Evolutionary conservation across 805 yeast species (phyloP), one percentile per base, ranked within the genome.

Genomic region (Blastobotrys terrestris): DNA sequence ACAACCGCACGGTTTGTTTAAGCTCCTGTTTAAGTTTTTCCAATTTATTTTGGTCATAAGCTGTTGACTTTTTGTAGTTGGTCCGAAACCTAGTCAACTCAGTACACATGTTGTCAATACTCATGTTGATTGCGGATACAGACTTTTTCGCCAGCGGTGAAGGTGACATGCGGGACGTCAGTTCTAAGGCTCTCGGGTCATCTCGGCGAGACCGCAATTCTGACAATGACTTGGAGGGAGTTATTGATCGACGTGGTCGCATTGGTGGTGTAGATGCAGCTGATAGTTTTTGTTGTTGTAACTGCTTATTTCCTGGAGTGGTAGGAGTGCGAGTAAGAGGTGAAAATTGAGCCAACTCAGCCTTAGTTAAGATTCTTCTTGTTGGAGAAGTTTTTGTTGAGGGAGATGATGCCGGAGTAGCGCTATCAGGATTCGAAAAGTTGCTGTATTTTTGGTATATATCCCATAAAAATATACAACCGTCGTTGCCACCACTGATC

Each of bases 401-500:
- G 5, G 45, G 39, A n/a, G 48, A 31, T 8, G 40, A 11, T 4
- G 16, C 16, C 11, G 48, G n/a, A 46, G 48, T 19, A 41, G n/a
- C 39, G 21, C n/a, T 6, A 16, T 15, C 35, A 6, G 35, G 7
- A 20, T 13, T 44, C 11, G 35, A 2, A 22, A 18, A 7, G 31
- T 15, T 44, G 14, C 46, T 15, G 31, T 44, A 20, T 20, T 44
- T 19, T 20, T 21, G 46, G 15, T 22, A 18, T 20, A 39, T 21
- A 14, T 39, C 41, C 67, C 66, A 62, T 18, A 61, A 35, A 39
- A 63, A 63, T 1, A 63, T 41, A 41, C 65, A 59, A 1, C 66
- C 67, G 43, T 63, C 65, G 21, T 52, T 49, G 2, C 63, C 61
- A n/a, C 60, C 49, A 39, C 63, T 63, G 14, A 54, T 62, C 14